These are phyloP conservation scores for Musa schizocarpa DNA, from an alignment of 176 grass and related monocot genomes.

Conservation along the genomic window DNA sequence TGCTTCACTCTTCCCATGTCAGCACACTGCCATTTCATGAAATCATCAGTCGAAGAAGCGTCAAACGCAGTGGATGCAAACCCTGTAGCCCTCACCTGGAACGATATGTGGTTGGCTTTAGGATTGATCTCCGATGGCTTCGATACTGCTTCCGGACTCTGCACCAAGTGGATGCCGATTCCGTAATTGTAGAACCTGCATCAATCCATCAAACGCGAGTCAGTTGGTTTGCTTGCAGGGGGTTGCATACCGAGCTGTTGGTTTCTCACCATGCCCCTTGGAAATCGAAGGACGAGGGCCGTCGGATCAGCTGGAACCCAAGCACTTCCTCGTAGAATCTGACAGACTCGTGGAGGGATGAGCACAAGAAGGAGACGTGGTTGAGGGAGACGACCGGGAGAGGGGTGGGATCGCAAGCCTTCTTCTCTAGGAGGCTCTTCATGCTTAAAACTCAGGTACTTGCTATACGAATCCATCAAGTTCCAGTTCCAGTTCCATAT, in stretches of 20 bases:
- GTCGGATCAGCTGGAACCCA: constrained; percentile 60
- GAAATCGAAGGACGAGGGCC: constrained; percentile 62
- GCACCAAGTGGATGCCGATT: constrained; percentile 65
- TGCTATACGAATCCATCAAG: too few relatives aligned
- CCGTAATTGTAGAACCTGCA: constrained; percentile 57
- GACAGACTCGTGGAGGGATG: constrained; percentile 41
- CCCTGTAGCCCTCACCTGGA: constrained; percentile 36
- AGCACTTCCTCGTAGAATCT: constrained; percentile 62
- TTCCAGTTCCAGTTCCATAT: too few relatives aligned
- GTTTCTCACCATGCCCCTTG: constrained; percentile 57
- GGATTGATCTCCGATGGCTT: constrained; percentile 44
- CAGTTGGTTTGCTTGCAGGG: too few relatives aligned
- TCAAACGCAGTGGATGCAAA: background rate
- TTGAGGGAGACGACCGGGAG: constrained; percentile 60
- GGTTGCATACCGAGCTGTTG: background rate
- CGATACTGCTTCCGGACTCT: constrained; percentile 18
- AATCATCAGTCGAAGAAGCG: background rate
- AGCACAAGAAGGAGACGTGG: constrained; percentile 64
- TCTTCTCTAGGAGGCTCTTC: constrained; percentile 12
- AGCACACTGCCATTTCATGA: constrained; percentile 38
- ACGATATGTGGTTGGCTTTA: constrained; percentile 63
- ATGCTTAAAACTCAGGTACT: background rate
- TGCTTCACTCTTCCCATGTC: constrained; percentile 32
- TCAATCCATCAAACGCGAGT: background rate
- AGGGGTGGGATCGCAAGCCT: background rate